phyloP scores from a whole-genome alignment of 2,329 filamentous ascomycete genomes.

The Camillea tinctor region DNA sequence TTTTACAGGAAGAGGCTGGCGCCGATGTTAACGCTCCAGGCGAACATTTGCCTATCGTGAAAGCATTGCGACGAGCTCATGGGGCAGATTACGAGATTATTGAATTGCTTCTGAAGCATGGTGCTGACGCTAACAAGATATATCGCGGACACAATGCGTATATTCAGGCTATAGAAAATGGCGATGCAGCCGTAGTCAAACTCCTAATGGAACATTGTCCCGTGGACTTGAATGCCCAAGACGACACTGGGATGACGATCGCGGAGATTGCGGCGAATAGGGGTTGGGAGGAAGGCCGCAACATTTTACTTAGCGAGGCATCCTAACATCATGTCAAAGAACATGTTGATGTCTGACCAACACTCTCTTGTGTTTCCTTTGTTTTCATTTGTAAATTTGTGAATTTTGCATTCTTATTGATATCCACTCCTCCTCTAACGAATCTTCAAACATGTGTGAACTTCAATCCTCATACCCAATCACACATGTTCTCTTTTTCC shows the following conservation, averaged over 20 bases:
- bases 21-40: conserved; percentile 67
- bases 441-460: no score
- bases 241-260: conserved; percentile 55
- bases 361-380: no score
- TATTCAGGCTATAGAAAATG: conserved; percentile 65
- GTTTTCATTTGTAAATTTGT: no score
- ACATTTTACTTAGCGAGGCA: conserved; percentile 38
- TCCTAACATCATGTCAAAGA: not conserved
- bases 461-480: no score
- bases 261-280: conserved; percentile 57
- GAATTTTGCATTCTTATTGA: no score
- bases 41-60: conserved; percentile 70
- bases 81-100: conserved; percentile 59
- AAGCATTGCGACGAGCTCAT: conserved; percentile 60
- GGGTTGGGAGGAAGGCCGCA: conserved; percentile 57
- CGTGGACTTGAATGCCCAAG: conserved; percentile 50
- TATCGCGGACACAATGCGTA: conserved; percentile 68
- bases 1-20: conserved; percentile 47
- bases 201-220: conserved; percentile 49
- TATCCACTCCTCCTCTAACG: no score
- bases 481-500: no score
- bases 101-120: conserved; percentile 60
- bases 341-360: not conserved
- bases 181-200: conserved; percentile 53
- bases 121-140: conserved; percentile 66